Conservation (phyloP, 106 monocot species). For the Dioscorea alata region DNA sequence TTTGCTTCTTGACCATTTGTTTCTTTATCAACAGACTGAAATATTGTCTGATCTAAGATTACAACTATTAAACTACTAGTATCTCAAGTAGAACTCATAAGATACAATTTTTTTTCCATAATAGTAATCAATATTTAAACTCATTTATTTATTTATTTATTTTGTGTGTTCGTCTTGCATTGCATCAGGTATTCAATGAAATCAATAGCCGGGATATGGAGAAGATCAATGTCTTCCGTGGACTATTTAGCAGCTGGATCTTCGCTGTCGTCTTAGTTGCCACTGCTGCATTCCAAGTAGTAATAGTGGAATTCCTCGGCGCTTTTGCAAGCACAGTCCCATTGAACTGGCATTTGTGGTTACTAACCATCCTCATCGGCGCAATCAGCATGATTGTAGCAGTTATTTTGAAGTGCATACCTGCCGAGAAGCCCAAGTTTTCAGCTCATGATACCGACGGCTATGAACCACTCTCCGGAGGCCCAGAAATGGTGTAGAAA, state of each 20-base stretch:
- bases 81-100: too few relatives aligned
- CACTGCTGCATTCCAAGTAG: conserved; percentile 68
- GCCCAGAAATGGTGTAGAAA: conserved; percentile 55
- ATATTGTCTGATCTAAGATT: too few relatives aligned
- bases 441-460: conserved; percentile 17
- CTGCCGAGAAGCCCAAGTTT: conserved; percentile 26
- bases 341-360: conserved; percentile 69
- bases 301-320: conserved; percentile 77
- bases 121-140: too few relatives aligned
- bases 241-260: conserved; percentile 75
- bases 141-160: too few relatives aligned
- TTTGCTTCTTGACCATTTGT: too few relatives aligned
- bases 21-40: too few relatives aligned
- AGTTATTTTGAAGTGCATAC: conserved; percentile 69
- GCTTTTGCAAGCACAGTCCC: conserved; percentile 78
- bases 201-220: conserved; percentile 92
- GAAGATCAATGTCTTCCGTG: conserved; percentile 72
- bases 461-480: conserved; percentile 57
- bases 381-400: conserved; percentile 61
- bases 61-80: too few relatives aligned
- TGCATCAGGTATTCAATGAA: conserved; percentile 81
- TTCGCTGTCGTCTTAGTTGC: conserved; percentile 44
- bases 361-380: conserved; percentile 59
- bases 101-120: too few relatives aligned
- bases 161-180: background rate